phyloP scores from a whole-genome alignment of 371 early-diverging fungal species.

The Synchytrium microbalum region DNA sequence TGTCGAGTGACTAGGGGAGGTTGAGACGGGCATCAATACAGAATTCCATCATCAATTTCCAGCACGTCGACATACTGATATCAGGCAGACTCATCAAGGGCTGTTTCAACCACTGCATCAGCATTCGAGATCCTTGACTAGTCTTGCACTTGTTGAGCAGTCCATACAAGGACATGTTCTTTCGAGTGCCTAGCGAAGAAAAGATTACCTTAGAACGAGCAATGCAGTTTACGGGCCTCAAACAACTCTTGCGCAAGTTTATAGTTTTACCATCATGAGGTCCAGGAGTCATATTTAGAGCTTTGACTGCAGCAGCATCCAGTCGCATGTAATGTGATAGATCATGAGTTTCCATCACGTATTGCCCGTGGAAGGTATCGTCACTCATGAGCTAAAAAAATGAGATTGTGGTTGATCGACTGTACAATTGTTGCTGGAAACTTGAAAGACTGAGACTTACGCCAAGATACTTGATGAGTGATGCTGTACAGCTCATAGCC shows the following conservation, averaged over 20 bases:
- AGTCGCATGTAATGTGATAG: constrained; percentile 86
- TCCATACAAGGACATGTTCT: constrained; percentile 75
- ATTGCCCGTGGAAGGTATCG: constrained; percentile 67
- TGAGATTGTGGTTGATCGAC: not conserved
- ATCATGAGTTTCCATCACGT: constrained; percentile 59
- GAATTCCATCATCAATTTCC: not conserved
- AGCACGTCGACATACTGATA: constrained; percentile 44
- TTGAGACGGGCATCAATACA: not conserved
- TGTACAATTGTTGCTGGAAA: not conserved
- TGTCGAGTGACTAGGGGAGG: constrained; percentile 53
- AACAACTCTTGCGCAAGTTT: constrained; percentile 1
- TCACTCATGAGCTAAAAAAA: constrained; percentile 55
- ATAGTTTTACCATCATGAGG: constrained; percentile 52
- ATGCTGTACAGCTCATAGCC: constrained; percentile 70
- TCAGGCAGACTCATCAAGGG: constrained; percentile 69
- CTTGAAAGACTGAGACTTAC: too few relatives aligned
- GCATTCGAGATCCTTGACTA: constrained; percentile 76
- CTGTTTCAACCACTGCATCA: constrained; percentile 91
- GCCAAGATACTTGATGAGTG: constrained; percentile 68
- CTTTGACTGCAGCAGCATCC: constrained; percentile 82
- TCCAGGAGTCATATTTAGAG: constrained; percentile 78
- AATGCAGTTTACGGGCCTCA: not conserved
- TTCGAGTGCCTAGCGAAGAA: constrained; percentile 49
- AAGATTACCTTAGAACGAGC: not conserved
- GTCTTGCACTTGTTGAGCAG: constrained; percentile 87